Evolutionary conservation across 352 stramenopile species (phyloP), one percentile per base, ranked within the genome.

Genomic region (Globisporangium spinosum): DNA sequence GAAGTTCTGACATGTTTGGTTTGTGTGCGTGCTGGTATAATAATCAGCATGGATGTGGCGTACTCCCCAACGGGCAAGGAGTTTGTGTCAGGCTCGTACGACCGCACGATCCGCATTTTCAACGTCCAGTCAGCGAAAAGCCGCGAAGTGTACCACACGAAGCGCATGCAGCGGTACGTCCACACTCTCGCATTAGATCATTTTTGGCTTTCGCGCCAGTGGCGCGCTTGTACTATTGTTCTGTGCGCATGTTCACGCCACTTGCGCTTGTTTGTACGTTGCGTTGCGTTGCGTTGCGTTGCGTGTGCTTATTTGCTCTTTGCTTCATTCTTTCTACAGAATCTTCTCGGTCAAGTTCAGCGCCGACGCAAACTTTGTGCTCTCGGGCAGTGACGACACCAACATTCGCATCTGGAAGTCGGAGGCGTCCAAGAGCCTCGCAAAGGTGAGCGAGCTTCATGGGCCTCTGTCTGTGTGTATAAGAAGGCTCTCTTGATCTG

Each of bases 341-440:
- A 92, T 95, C 62, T 94, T 93, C 70, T 90, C 83, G 38, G 86
- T 94, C 74, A 90, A 93, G 75, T 94, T 95, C 64, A 95, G 84
- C 54, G 85, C 87, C 70, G 87, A 95, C 69, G 64, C 87, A 64
- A 98, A 97, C 71, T 99, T 98, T 75, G 90, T 99, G 55, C 76
- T 99, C 10, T 99, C 93, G 15, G 98, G 98, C 60, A 98, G 90
- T 83, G 98, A 99, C 77, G 98, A 99, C 83, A 99, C 97, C 34
- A 99, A 99, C 78, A 83, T 99, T 38, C 90, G 98, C 59, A 95
- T 99, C 65, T 99, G 98, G 98, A 99, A 99, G 78, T 90, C 97
- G 2, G 77, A 97, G 47, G 93, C 96, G 3, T 98, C 90, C 66
- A 96, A 98, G 78, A 97, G 96, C 72, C 78, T 99, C 59, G 96